Conservation (phyloP, 441 rosid species). For the Gossypium davidsonii region DNA sequence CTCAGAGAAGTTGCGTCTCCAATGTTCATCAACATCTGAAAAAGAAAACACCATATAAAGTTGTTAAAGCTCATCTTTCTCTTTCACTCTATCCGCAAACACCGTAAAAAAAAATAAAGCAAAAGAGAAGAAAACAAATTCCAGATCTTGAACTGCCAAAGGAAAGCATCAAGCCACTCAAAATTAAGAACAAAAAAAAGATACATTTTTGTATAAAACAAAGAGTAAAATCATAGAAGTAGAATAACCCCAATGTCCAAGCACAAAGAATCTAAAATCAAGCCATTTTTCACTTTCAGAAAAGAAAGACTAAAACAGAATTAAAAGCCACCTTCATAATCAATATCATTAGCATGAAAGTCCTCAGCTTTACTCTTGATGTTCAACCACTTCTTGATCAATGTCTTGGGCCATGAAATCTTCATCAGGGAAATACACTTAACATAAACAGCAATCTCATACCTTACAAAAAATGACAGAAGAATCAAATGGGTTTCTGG, state of each 20-base stretch:
- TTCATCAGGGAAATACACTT: constrained; percentile 22
- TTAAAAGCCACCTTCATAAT: constrained; percentile 38
- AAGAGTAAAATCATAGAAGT: constrained; percentile 10
- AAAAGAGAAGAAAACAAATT: constrained; percentile 34
- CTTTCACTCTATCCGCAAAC: constrained; percentile 33
- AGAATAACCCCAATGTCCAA: constrained; percentile 2
- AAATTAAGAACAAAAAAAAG: constrained; percentile 18
- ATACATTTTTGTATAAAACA: constrained; percentile 13
- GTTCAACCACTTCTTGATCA: constrained; percentile 92
- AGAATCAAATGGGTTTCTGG: constrained; percentile 8
- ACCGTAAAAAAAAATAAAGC: constrained; percentile 14
- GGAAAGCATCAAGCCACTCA: constrained; percentile 13
- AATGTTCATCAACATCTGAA: too few species aligned
- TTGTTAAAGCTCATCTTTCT: constrained; percentile 14
- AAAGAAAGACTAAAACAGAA: not conserved
- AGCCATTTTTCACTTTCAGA: not conserved
- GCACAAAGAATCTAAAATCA: too few species aligned
- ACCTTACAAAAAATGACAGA: constrained; percentile 6
- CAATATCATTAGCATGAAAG: constrained; percentile 71
- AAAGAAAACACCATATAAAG: too few species aligned
- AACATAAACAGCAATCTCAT: constrained; percentile 18
- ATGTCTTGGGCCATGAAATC: constrained; percentile 91
- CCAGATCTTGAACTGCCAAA: constrained; percentile 37
- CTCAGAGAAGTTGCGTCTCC: too few species aligned
- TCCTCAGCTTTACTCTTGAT: constrained; percentile 74